Percentiles rank a stretch among this genome's conserved stretches.
These are phyloP conservation scores for Vicia faba DNA, from an alignment of 306 rosid species.

Conservation along the genomic window DNA sequence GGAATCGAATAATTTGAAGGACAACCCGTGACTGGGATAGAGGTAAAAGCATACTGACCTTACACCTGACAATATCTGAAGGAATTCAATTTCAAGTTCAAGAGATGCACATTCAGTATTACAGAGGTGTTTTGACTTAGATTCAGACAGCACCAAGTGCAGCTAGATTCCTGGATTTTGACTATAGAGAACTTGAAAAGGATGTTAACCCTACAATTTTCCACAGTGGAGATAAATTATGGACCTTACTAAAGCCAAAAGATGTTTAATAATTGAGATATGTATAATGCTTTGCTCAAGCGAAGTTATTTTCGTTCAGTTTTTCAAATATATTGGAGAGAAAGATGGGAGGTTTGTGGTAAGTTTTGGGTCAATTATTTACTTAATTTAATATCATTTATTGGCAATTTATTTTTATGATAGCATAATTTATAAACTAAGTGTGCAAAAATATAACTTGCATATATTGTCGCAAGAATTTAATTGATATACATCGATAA, in stretches of 20 bases:
- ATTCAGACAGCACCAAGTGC: constrained; percentile 35
- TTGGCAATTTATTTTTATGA: constrained; percentile 13
- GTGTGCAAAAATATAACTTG: neutral
- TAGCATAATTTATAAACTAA: neutral
- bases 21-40: constrained; percentile 49
- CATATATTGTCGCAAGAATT: neutral
- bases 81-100: constrained; percentile 43
- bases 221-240: constrained; percentile 26
- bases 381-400: constrained; percentile 11
- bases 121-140: constrained; percentile 29
- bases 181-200: constrained; percentile 28
- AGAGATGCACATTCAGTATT: constrained; percentile 44
- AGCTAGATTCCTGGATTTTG: constrained; percentile 26
- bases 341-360: constrained; percentile 22
- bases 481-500: too few species aligned
- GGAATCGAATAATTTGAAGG: constrained; percentile 53
- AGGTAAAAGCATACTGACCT: constrained; percentile 36
- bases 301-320: constrained; percentile 23
- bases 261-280: constrained; percentile 31
- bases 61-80: constrained; percentile 45
- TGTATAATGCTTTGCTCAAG: constrained; percentile 32
- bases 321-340: constrained; percentile 16
- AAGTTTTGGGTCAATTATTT: constrained; percentile 11
- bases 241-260: constrained; percentile 37
- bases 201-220: constrained; percentile 34